Evolutionary conservation across 352 stramenopile species (phyloP), one percentile per base, ranked within the genome.

Genomic region (Phytophthora tubulina): DNA sequence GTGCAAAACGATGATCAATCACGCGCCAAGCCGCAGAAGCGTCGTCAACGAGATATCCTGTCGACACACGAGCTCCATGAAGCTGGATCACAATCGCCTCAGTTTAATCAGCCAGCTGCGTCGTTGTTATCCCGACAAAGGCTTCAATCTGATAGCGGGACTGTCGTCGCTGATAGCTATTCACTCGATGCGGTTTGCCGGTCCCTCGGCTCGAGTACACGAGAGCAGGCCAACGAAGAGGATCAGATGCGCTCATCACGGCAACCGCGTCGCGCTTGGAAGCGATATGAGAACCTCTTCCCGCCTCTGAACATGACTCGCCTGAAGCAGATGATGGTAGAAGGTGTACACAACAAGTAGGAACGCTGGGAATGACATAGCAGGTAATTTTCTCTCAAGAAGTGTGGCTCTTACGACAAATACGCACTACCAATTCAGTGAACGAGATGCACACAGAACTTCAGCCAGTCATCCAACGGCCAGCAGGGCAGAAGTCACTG

Each of bases 201-300:
- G 31, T 58, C 61, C 3, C 57, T 73, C 1, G 65, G 62, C 30
- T 73, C 66, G 5, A 21, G 62, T 56, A 9, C 14, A 70, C 55
- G 44, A 33, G 32, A 53, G 21, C 35, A 63, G 13, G 3, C 5
- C 6, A 60, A 36, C 38, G 30, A 68, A 46, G 31, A 70, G 14
- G 35, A 33, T 15, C 50, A 38, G 32, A 4, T 30, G 17, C 62
- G 51, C 4, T 36, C 60, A 21, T 68, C 55, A 58, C 35, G 30
- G 15, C 57, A 65, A 59, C 58, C 51, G 42, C 53, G 63, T 27
- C 78, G 73, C 21, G 59, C 46, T 52, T 88, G 78, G 70, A 86
- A 84, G 53, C 70, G 61, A 13, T 85, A 82, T 45, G 79, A 83
- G 33, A 70, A 67, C 31, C 68, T 88, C 14, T 83, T 85, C 42